Percentiles rank a stretch among this genome's conserved stretches.
Evolutionary conservation across 345 rosid species (phyloP).

Genomic region (Noccaea caerulescens): DNA sequence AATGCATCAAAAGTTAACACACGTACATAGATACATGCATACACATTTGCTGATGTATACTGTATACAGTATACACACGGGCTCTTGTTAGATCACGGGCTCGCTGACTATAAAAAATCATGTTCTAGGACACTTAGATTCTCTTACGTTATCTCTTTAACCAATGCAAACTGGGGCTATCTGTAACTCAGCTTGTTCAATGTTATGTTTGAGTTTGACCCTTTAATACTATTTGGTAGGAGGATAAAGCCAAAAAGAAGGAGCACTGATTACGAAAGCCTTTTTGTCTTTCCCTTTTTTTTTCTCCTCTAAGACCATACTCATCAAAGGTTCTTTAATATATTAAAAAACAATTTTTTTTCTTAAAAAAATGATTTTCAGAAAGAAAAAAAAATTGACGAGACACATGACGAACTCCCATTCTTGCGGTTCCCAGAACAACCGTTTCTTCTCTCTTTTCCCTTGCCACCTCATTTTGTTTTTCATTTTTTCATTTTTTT

Average conservation of each 20-base stretch:
- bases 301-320: background rate
- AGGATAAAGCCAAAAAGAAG: constrained; percentile 7
- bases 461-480: too few species aligned
- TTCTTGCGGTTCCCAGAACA: background rate
- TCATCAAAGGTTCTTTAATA: too few species aligned
- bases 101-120: constrained; percentile 22
- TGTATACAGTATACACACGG: constrained; percentile 1
- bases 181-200: constrained; percentile 31
- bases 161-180: constrained; percentile 21
- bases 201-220: constrained; percentile 37
- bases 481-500: too few species aligned
- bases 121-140: constrained; percentile 34
- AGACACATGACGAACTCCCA: background rate
- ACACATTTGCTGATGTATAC: background rate
- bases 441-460: too few species aligned
- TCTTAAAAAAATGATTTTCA: too few species aligned
- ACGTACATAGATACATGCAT: background rate
- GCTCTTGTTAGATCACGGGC: constrained; percentile 34
- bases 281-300: constrained; percentile 21
- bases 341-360: too few species aligned
- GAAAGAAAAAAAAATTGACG: too few species aligned
- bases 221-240: constrained; percentile 10
- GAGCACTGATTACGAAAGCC: constrained; percentile 35
- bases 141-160: constrained; percentile 33
- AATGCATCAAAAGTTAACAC: constrained; percentile 3